Conservation (phyloP, 2,329 filamentous ascomycete genomes). For the Neofusicoccum sp. region DNA sequence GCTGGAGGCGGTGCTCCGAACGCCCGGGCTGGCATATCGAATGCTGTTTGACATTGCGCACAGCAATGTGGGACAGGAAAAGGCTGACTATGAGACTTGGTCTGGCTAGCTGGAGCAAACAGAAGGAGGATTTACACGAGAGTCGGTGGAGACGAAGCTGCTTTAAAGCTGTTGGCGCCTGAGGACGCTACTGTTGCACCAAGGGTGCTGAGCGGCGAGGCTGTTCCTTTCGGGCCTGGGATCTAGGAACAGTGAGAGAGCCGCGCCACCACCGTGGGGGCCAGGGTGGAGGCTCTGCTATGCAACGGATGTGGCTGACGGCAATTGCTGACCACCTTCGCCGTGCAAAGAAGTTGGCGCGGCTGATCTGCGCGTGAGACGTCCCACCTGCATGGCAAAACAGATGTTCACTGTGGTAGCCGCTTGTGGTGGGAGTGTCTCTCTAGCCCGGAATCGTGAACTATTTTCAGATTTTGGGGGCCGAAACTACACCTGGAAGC, state of each 20-base stretch:
- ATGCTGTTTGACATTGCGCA: not conserved
- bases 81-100: too few species aligned
- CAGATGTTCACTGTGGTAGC: too few species aligned
- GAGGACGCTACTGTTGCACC: not conserved
- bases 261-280: constrained; percentile 11
- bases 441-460: too few species aligned
- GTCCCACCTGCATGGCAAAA: not conserved
- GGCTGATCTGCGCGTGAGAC: not conserved
- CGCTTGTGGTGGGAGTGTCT: too few species aligned
- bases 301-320: not conserved
- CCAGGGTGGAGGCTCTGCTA: not conserved
- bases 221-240: not conserved
- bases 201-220: not conserved
- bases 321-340: not conserved
- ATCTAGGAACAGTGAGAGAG: not conserved
- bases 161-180: not conserved
- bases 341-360: not conserved
- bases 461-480: too few species aligned
- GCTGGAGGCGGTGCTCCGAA: constrained; percentile 2
- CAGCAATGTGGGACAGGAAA: not conserved
- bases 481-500: too few species aligned
- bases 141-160: not conserved
- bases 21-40: not conserved
- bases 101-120: not conserved
- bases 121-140: not conserved